Base-by-base conservation (phyloP, 139 green algal species). In the Coccomyxa sp. region DNA sequence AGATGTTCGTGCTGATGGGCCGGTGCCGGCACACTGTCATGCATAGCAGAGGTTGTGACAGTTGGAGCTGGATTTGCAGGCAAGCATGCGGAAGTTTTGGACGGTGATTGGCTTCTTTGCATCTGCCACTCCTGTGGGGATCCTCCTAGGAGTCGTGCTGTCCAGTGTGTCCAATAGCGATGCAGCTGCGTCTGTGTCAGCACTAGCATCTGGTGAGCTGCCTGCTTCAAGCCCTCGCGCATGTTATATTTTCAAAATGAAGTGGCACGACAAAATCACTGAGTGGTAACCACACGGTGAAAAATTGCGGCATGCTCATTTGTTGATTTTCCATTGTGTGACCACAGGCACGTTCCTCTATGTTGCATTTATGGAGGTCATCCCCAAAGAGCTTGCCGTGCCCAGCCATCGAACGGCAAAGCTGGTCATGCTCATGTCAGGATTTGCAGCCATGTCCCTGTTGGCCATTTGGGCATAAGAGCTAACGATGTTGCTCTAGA, bases 341-440 rank as follows among this genome's bases (percentile, higher is more conserved):
- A 51, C 7, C 63, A 81, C 86, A 45, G 93, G 93, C 31, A 97
- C 93, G 3, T 97, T 97, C 71, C 75, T 97, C 38, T 97, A 96
- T 51, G 93, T 97, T 1, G 93, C 93, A 0, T 87, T 95, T 68
- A 97, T 95, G 91, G 93, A 97, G 86, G 92, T 96, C 15, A 93
- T 95, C 28, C 93, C 92, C 0, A 89, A 83, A 23, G 93, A 97
- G 85, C 86, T 97, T 83, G 67, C 81, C 9, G 85, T 94, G 38
- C 71, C 81, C 0, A 38, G 77, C 27, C 80, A 92, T 79, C 63
- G 88, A 45, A 0, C 67, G 1, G 0, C 66, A 10, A 97, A 97
- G 87, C 86, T 97, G 84, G 77, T 28, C 18, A 84, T 85, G 17
- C 85, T 97, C 81, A 76, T 92, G 27, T 0, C 87, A 0, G 93